These are phyloP conservation scores for Termitomyces sp. DNA, from an alignment of 768 basidiomycete genomes.

Conservation along the genomic window DNA sequence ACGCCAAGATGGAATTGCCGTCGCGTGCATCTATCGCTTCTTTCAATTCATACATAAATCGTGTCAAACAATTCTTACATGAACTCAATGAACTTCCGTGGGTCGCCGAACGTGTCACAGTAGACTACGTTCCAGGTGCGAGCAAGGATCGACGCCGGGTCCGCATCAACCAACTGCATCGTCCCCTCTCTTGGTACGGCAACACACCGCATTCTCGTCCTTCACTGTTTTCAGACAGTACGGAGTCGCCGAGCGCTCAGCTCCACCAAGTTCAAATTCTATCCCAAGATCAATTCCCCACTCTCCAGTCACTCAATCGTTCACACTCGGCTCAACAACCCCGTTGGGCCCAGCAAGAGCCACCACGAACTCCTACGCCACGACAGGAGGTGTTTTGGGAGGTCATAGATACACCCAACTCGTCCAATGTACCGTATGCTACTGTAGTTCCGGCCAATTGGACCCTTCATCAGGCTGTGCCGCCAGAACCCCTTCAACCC, in stretches of 20 bases:
- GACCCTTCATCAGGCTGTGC: background rate
- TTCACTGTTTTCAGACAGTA: conserved; percentile 9
- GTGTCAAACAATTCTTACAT: conserved; percentile 24
- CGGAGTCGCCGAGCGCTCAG: conserved; percentile 8
- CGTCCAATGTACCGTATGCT: conserved; percentile 8
- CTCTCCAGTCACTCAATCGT: background rate
- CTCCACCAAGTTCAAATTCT: background rate
- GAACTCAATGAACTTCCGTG: conserved; percentile 31
- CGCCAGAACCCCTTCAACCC: background rate
- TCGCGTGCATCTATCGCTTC: conserved; percentile 19
- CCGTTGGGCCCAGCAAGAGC: background rate
- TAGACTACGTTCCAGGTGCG: conserved; percentile 25
- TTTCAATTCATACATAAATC: conserved; percentile 21
- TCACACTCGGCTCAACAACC: background rate
- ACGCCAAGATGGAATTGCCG: conserved; percentile 28
- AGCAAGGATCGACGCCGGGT: conserved; percentile 9
- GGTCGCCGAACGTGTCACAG: conserved; percentile 27
- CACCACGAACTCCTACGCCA: background rate
- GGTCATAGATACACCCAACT: background rate
- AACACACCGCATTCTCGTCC: conserved; percentile 3
- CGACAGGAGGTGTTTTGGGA: background rate
- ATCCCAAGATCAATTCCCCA: background rate
- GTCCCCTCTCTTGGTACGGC: conserved; percentile 14
- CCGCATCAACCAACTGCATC: background rate
- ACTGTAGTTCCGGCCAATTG: conserved; percentile 5